phyloP scores from a whole-genome alignment of 257 asterid species.

The Dorcoceras hygrometricum region DNA sequence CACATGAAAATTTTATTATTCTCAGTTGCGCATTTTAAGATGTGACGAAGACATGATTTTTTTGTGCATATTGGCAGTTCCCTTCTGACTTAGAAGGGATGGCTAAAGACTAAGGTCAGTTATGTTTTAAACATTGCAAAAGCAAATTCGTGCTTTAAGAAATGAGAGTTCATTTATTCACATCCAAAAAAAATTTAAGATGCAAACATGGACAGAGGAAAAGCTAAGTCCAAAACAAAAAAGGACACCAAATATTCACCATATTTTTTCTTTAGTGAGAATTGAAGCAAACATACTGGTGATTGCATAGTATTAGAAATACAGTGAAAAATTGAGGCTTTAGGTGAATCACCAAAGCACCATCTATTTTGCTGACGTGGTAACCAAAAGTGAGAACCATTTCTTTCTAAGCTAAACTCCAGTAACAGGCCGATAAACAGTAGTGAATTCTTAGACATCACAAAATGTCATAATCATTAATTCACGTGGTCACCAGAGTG shows the following conservation, averaged over 20 bases:
- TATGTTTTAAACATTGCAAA: neutral
- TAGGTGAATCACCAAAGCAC: neutral
- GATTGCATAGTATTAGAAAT: neutral
- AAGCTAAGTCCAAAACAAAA: neutral
- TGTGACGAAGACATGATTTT: neutral
- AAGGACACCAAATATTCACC: too few relatives aligned
- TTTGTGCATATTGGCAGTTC: neutral
- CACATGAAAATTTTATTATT: neutral
- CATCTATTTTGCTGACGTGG: neutral
- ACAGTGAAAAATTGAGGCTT: neutral
- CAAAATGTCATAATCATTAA: neutral
- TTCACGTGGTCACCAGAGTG: neutral
- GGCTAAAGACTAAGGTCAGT: neutral
- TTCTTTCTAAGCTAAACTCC: neutral
- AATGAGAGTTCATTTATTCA: neutral
- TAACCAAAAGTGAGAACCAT: neutral
- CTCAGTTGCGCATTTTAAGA: neutral
- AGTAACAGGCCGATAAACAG: conserved; percentile 8
- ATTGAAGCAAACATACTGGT: too few relatives aligned
- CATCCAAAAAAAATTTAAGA: neutral
- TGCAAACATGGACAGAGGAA: conserved; percentile 11
- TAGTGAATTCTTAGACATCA: neutral
- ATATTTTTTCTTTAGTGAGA: too few relatives aligned
- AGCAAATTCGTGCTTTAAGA: neutral
- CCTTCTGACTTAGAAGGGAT: neutral